These are phyloP conservation scores for Pyrenophora seminiperda DNA, from an alignment of 2,329 filamentous ascomycete genomes.

Conservation along the genomic window DNA sequence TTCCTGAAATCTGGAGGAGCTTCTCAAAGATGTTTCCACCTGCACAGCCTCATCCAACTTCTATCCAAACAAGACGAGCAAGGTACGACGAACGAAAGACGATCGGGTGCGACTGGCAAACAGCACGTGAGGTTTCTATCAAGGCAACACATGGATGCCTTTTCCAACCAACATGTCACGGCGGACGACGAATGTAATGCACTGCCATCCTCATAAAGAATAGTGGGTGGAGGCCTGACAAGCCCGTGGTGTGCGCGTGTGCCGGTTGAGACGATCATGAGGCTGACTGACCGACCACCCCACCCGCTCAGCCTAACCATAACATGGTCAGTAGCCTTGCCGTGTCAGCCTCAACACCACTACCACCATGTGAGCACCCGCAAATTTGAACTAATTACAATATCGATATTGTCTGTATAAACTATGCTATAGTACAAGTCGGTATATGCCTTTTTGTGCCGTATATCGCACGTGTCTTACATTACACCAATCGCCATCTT, in stretches of 20 bases:
- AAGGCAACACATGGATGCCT: not conserved
- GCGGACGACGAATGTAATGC: not conserved
- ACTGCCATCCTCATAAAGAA: too few species aligned
- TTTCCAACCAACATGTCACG: not conserved
- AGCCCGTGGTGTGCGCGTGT: slow-evolving; percentile 1
- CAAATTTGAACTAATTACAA: too few species aligned
- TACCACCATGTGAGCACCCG: not conserved
- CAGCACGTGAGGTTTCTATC: not conserved
- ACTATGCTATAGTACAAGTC: too few species aligned
- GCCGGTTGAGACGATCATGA: slow-evolving; percentile 16
- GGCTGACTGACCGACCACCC: slow-evolving; percentile 6
- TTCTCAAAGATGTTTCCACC: not conserved
- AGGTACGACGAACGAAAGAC: slow-evolving; percentile 1
- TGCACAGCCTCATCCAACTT: slow-evolving; percentile 4
- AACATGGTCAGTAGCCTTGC: not conserved
- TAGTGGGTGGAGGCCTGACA: slow-evolving; percentile 10
- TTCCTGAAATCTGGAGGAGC: slow-evolving; percentile 1
- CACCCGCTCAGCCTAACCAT: not conserved
- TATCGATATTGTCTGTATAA: too few species aligned
- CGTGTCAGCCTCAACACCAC: not conserved
- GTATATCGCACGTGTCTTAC: too few species aligned
- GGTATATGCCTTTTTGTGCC: too few species aligned
- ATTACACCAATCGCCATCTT: not conserved
- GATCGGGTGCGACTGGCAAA: slow-evolving; percentile 3
- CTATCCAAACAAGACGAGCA: not conserved